Conservation (phyloP, 2,329 filamentous ascomycete genomes). For the Conoideocrella luteorostrata region DNA sequence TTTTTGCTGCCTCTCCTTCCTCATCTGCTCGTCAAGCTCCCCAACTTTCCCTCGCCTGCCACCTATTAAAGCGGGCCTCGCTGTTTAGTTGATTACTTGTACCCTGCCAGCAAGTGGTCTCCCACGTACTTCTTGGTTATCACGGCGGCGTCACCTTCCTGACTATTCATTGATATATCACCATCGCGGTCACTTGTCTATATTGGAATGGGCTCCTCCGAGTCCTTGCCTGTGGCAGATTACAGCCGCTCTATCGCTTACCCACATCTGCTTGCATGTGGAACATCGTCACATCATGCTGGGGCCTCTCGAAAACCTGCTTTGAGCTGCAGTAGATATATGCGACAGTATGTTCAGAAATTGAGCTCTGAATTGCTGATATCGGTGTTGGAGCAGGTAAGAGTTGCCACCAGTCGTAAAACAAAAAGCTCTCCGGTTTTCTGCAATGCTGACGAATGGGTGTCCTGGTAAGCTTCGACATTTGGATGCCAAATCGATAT, state of each 20-base stretch:
- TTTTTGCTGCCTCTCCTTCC: too few relatives aligned
- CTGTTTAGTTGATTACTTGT: not conserved
- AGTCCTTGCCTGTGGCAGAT: not conserved
- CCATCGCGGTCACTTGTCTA: too few relatives aligned
- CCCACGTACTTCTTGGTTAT: too few relatives aligned
- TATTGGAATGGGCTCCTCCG: conserved; percentile 4
- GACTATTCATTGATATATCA: too few relatives aligned
- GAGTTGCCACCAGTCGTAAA: too few relatives aligned
- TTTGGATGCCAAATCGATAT: conserved; percentile 19
- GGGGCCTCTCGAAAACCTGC: not conserved
- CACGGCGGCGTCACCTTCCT: too few relatives aligned
- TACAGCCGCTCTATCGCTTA: not conserved
- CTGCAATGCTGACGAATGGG: not conserved
- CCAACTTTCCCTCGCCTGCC: not conserved
- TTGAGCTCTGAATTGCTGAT: conserved; percentile 5
- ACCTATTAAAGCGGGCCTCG: not conserved
- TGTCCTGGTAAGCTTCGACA: not conserved
- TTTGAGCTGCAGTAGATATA: not conserved
- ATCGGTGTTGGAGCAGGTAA: conserved; percentile 7
- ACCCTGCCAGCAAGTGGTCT: too few relatives aligned
- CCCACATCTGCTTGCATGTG: not conserved
- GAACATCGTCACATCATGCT: not conserved
- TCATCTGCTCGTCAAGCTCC: not conserved
- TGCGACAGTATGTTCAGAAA: conserved; percentile 1
- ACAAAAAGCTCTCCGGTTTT: not conserved